Evolutionary conservation across 73 alveolate genomes (phyloP), one percentile per base, ranked within the genome.

Genomic region (Durusdinium trenchii): DNA sequence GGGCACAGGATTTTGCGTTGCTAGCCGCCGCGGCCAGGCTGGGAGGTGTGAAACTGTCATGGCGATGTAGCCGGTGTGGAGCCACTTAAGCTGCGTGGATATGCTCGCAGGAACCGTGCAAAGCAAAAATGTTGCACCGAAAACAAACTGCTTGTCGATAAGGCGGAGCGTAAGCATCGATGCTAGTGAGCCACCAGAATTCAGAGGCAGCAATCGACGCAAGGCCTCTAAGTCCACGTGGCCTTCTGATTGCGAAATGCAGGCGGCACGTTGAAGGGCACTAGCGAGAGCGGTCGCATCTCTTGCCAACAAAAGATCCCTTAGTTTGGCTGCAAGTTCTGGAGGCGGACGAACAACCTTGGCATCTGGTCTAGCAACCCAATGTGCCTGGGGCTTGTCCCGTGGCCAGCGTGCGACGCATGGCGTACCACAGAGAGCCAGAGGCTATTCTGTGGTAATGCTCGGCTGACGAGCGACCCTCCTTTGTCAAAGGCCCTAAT

Each of bases 31-130:
- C 9, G 20, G 51, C 18, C 10, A 51, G 40, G 69, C 48, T 36
- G 84, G 84, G 54, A 73, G 9, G 6, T 36, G 36, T 3, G 84
- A 48, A 5, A 6, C 30, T 9, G 18, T 51, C 84, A 73, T 35
- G 28, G 52, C 9, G 9, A 73, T 36, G 9, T 73, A 30, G 4
- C 84, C 84, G 10, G 54, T 38, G 51, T 38, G 84, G 9, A 73
- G 84, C 94, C 51, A n/a, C n/a, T n/a, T n/a, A 52, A 40, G 94
- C 76, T 14, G 69, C 79, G 23, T 51, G 94, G 20, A 62, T 54
- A n/a, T 84, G 76, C 78, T 84, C 94, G 94, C 94, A 84, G 36
- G 52, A 84, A 12, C 60, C 94, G 40, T 45, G 94, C 76, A 84
- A 35, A 26, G 78, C 40, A 36, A 84, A 84, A 36, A 42, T 84